A percentile compares a stretch with the other conserved stretches of the same genome.
Evolutionary conservation across 2,329 filamentous ascomycete genomes (phyloP).

Genomic region (Cladophialophora bantiana): DNA sequence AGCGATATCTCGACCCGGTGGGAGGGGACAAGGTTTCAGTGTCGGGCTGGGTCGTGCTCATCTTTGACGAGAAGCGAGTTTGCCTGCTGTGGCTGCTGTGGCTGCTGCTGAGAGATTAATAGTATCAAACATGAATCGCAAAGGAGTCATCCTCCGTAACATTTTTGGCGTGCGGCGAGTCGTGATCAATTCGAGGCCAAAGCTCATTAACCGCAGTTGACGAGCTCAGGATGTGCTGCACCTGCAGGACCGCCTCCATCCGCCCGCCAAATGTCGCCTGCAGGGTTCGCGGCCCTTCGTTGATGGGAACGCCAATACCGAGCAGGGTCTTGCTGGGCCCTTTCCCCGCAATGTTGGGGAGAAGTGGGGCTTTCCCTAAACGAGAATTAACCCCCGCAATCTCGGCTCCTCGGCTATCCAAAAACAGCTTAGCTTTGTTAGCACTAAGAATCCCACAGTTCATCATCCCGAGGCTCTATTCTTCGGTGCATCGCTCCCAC

Average conservation of each 20-base stretch:
- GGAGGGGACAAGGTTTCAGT: background rate
- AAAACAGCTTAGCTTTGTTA: background rate
- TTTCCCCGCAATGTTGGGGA: slow-evolving; percentile 3
- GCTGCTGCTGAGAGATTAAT: background rate
- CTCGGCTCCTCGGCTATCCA: background rate
- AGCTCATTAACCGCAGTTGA: background rate
- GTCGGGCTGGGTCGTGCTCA: background rate
- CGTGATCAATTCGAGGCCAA: background rate
- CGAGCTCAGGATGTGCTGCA: background rate
- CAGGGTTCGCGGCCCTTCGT: slow-evolving; percentile 3
- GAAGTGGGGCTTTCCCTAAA: background rate
- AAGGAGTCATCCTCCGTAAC: background rate
- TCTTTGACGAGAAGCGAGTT: background rate
- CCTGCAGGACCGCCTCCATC: background rate
- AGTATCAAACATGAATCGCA: background rate
- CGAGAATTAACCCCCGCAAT: background rate
- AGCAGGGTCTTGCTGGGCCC: background rate
- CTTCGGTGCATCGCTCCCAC: background rate
- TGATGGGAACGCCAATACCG: background rate
- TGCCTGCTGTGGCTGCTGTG: background rate
- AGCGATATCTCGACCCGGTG: slow-evolving; percentile 5
- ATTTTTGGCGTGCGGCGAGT: background rate
- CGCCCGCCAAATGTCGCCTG: background rate
- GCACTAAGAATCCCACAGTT: background rate
- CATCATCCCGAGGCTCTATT: background rate